Evolutionary conservation across 2,329 filamentous ascomycete genomes (phyloP).

Genomic region (Tolypocladium sp.): DNA sequence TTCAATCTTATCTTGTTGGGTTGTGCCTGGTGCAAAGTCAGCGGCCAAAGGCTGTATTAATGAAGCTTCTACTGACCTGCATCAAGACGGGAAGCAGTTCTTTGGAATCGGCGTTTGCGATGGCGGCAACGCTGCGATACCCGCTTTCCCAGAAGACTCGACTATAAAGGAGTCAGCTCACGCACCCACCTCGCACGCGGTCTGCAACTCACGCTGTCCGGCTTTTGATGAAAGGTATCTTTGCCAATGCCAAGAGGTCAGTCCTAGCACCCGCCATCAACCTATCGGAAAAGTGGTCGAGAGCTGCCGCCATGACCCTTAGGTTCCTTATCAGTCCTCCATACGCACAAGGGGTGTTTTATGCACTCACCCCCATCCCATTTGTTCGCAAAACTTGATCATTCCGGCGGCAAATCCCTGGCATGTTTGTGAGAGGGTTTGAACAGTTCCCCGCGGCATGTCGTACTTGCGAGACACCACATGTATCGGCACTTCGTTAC

Average conservation of each 20-base stretch:
- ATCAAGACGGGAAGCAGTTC: constrained; percentile 64
- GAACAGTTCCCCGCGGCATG: constrained; percentile 59
- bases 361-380: constrained; percentile 56
- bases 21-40: constrained; percentile 41
- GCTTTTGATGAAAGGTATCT: constrained; percentile 68
- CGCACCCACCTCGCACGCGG: neutral
- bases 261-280: constrained; percentile 62
- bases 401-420: constrained; percentile 72
- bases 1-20: constrained; percentile 53
- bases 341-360: neutral
- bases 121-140: constrained; percentile 55
- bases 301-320: constrained; percentile 58
- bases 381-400: constrained; percentile 69
- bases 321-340: constrained; percentile 5
- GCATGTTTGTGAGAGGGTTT: constrained; percentile 64
- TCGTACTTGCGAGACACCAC: constrained; percentile 62
- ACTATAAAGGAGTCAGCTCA: constrained; percentile 10
- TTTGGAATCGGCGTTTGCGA: constrained; percentile 60
- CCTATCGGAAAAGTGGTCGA: constrained; percentile 69
- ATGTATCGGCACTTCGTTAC: constrained; percentile 66
- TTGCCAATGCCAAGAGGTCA: constrained; percentile 61
- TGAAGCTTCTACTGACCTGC: constrained; percentile 36
- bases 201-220: constrained; percentile 51
- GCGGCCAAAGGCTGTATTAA: neutral
- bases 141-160: constrained; percentile 69